phyloP scores from a whole-genome alignment of 2,329 filamentous ascomycete species.

The Boeremia lycopersici region DNA sequence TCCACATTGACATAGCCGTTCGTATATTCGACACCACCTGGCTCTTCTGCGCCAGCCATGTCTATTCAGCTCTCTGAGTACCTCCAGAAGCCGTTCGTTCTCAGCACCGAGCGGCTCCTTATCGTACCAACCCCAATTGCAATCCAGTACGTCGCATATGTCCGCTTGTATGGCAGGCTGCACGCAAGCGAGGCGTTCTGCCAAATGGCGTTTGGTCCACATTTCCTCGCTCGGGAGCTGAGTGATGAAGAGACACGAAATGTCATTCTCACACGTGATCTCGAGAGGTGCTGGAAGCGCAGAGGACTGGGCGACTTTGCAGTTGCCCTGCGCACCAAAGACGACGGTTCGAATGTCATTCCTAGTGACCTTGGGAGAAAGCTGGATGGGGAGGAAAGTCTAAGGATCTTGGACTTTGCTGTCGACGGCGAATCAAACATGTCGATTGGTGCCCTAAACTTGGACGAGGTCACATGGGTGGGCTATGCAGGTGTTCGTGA shows the following conservation, averaged over 20 bases:
- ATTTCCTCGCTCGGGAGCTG: conserved; percentile 9
- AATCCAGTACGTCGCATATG: conserved; percentile 3
- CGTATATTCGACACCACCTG: neutral
- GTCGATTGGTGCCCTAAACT: neutral
- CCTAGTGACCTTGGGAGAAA: neutral
- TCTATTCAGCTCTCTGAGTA: conserved; percentile 1
- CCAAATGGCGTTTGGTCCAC: conserved; percentile 18
- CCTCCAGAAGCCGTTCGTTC: conserved; percentile 11
- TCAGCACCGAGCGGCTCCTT: conserved; percentile 14
- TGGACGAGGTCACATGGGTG: conserved; percentile 14
- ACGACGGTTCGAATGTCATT: neutral
- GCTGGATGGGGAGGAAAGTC: neutral
- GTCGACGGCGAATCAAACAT: neutral
- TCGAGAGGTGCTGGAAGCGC: conserved; percentile 18
- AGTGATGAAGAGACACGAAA: conserved; percentile 17
- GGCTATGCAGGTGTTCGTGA: conserved; percentile 30
- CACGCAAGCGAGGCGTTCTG: conserved; percentile 19
- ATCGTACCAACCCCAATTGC: conserved; percentile 19
- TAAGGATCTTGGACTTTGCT: neutral
- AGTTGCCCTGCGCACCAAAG: conserved; percentile 12
- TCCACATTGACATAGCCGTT: neutral
- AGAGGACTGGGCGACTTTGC: conserved; percentile 22
- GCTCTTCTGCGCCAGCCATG: neutral
- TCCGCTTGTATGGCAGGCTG: conserved; percentile 13
- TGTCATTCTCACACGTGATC: conserved; percentile 18